Evolutionary conservation across 225 moss, liverwort and hornwort species (phyloP).

Genomic region (Marchantia paleacea): DNA sequence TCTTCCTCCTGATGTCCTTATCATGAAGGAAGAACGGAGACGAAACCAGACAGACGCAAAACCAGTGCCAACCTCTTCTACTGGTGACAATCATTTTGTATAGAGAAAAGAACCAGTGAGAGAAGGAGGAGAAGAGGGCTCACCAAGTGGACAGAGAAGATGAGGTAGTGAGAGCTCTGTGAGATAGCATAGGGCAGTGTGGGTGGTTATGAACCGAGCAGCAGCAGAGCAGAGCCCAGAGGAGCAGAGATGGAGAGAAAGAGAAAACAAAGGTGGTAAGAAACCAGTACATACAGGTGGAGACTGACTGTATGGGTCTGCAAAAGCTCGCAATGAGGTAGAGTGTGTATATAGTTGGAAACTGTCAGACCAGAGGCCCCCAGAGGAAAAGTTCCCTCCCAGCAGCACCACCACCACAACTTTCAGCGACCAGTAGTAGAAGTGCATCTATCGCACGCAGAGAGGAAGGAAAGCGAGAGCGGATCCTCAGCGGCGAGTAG

Average conservation of each 20-base stretch:
- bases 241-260: background rate
- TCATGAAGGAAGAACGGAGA: background rate
- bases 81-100: background rate
- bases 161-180: background rate
- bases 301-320: constrained; percentile 5
- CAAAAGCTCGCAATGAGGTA: constrained; percentile 13
- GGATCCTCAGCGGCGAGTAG: too few relatives aligned
- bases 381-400: background rate
- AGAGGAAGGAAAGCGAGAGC: background rate
- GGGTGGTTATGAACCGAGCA: too few relatives aligned
- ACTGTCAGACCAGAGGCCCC: background rate
- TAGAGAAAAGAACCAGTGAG: background rate
- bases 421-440: background rate
- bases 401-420: background rate
- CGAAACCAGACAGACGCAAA: background rate
- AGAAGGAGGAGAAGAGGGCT: background rate
- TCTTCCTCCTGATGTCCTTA: background rate
- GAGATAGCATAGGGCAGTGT: background rate
- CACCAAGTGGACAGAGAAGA: background rate
- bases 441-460: too few relatives aligned
- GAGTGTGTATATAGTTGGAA: constrained; percentile 14
- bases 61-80: background rate
- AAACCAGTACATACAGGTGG: constrained; percentile 16
- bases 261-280: constrained; percentile 3
- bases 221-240: background rate